phyloP scores from a whole-genome alignment of 75 land plant species.

The Cunninghamia lanceolata region DNA sequence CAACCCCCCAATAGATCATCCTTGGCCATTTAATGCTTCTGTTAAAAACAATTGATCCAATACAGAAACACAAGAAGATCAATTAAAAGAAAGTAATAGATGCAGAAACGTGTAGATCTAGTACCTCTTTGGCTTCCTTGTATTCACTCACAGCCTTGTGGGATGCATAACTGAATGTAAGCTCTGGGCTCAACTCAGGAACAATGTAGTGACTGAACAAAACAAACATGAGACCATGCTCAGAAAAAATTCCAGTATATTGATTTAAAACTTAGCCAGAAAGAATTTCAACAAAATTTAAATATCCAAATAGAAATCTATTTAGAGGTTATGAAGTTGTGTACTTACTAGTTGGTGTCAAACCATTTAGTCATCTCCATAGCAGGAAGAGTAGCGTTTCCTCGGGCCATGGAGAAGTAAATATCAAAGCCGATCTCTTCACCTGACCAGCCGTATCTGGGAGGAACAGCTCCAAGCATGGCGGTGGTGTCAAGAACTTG shows the following conservation, averaged over 20 bases:
- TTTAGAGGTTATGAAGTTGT: neutral
- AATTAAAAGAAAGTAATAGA: neutral
- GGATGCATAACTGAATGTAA: conserved; percentile 58
- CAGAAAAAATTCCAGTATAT: neutral
- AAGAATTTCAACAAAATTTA: neutral
- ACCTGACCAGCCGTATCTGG: conserved; percentile 57
- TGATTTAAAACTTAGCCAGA: neutral
- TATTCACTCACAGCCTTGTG: conserved; percentile 76
- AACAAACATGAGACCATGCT: neutral
- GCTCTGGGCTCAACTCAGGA: conserved; percentile 76
- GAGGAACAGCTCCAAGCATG: conserved; percentile 73
- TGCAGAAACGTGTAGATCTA: neutral
- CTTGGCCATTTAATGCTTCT: neutral
- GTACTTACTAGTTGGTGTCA: conserved; percentile 81
- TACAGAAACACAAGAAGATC: neutral
- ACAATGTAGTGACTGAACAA: conserved; percentile 72
- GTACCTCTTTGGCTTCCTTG: conserved; percentile 79
- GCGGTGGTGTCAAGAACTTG: conserved; percentile 74
- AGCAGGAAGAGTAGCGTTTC: conserved; percentile 63
- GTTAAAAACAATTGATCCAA: neutral
- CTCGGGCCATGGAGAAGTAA: conserved; percentile 76
- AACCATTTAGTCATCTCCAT: conserved; percentile 91
- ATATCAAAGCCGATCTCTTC: conserved; percentile 60
- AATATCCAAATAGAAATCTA: neutral
- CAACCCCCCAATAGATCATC: neutral